These are phyloP conservation scores for Hyaloscypha bicolor DNA, from an alignment of 495 filamentous ascomycete species.

Conservation along the genomic window DNA sequence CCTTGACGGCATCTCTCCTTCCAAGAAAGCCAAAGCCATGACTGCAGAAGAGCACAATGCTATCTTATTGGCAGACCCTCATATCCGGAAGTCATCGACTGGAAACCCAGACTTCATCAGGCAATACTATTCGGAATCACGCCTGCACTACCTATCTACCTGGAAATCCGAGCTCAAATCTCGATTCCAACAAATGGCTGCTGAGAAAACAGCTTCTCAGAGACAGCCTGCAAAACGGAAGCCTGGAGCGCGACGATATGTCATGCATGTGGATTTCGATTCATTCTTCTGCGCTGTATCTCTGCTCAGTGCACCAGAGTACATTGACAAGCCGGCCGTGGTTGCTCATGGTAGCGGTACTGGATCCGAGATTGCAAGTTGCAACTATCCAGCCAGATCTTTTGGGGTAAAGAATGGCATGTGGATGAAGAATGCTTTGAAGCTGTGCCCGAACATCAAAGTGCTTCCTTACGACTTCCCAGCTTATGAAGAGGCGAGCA, in stretches of 20 bases:
- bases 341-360: constrained; percentile 84
- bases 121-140: constrained; percentile 91
- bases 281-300: constrained; percentile 97
- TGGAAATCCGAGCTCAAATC: constrained; percentile 96
- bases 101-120: constrained; percentile 90
- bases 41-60: constrained; percentile 94
- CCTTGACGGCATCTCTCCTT: constrained; percentile 10
- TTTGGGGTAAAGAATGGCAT: constrained; percentile 94
- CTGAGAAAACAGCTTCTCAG: constrained; percentile 64
- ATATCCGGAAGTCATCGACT: constrained; percentile 80
- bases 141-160: constrained; percentile 89
- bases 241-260: constrained; percentile 71
- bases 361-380: constrained; percentile 94
- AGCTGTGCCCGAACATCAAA: constrained; percentile 82
- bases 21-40: constrained; percentile 46
- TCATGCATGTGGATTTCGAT: constrained; percentile 97
- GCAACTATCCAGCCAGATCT: constrained; percentile 87
- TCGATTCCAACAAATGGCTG: constrained; percentile 75
- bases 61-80: constrained; percentile 75
- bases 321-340: constrained; percentile 78
- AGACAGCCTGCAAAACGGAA: constrained; percentile 48
- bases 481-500: constrained; percentile 90
- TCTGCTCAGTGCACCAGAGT: constrained; percentile 72
- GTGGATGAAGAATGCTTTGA: constrained; percentile 94
- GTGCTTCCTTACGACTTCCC: constrained; percentile 92